Conservation (phyloP, 257 asterid species). For the Solanum stenotomum region DNA sequence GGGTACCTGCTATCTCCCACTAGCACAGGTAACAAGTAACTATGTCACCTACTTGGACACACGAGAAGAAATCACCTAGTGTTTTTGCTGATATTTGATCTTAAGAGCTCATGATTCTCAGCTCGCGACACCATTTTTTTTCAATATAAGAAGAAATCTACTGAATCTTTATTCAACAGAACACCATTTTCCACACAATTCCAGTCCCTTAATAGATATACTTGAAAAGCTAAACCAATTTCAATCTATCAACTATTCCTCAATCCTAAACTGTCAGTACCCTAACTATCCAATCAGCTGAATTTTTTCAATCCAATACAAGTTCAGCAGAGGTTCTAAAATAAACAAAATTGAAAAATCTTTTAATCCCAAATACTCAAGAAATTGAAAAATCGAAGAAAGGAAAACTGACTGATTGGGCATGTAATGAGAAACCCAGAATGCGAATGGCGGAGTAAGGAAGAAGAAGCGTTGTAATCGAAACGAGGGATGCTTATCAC, state of each 20-base stretch:
- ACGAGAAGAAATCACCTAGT: background rate
- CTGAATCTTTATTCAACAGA: background rate
- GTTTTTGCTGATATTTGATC: background rate
- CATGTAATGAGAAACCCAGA: constrained; percentile 42
- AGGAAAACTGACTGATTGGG: constrained; percentile 25
- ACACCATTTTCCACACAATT: background rate
- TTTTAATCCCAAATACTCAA: background rate
- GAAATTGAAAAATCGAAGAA: background rate
- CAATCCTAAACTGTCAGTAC: background rate
- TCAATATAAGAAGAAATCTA: background rate
- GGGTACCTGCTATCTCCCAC: background rate
- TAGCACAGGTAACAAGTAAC: background rate
- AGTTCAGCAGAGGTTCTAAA: background rate
- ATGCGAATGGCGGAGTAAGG: constrained; percentile 27
- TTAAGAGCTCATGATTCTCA: background rate
- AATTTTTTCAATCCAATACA: background rate
- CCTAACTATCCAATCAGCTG: background rate
- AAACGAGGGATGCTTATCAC: constrained; percentile 40
- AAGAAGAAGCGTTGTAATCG: constrained; percentile 36
- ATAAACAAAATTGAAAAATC: background rate
- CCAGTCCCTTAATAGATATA: background rate
- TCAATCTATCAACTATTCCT: background rate
- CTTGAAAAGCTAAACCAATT: background rate
- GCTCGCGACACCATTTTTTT: background rate
- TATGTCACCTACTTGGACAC: background rate